These are phyloP conservation scores for Coemansia sp. DNA, from an alignment of 192 early-diverging fungal genomes.

Conservation along the genomic window DNA sequence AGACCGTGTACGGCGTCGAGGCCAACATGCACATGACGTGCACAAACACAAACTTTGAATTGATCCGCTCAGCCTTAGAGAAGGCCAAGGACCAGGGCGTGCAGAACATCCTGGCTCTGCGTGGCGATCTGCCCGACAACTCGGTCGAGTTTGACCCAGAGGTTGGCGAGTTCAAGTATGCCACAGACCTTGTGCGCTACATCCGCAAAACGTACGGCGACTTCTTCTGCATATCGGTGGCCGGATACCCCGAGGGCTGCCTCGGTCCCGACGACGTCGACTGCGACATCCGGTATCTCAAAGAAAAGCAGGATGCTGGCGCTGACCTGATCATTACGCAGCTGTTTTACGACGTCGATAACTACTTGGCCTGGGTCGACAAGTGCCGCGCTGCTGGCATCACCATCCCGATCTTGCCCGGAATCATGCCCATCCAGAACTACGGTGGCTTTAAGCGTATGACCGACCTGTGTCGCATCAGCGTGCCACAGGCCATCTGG, in stretches of 20 bases:
- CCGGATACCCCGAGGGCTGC: slow-evolving; percentile 96
- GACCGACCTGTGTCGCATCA: slow-evolving; percentile 81
- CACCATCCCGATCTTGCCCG: slow-evolving; percentile 84
- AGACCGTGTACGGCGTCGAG: slow-evolving; percentile 91
- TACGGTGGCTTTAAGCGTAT: slow-evolving; percentile 92
- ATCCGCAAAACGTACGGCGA: slow-evolving; percentile 87
- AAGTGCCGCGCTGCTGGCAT: slow-evolving; percentile 73
- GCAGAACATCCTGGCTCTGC: slow-evolving; percentile 95
- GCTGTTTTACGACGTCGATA: slow-evolving; percentile 90
- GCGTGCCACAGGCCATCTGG: slow-evolving; percentile 82
- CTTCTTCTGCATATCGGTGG: slow-evolving; percentile 95
- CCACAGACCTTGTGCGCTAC: slow-evolving; percentile 85
- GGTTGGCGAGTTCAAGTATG: slow-evolving; percentile 86
- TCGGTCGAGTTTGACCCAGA: slow-evolving; percentile 75
- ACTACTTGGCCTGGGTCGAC: slow-evolving; percentile 79
- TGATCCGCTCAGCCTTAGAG: slow-evolving; percentile 84
- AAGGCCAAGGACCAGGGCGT: slow-evolving; percentile 89
- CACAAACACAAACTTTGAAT: slow-evolving; percentile 91
- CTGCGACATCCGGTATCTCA: slow-evolving; percentile 76
- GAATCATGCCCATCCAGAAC: slow-evolving; percentile 96
- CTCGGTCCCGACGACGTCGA: slow-evolving; percentile 70
- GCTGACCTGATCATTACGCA: slow-evolving; percentile 94
- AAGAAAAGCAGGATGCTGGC: slow-evolving; percentile 87
- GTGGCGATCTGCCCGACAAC: slow-evolving; percentile 90
- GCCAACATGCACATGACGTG: slow-evolving; percentile 98